Evolutionary conservation across 352 stramenopile genomes (phyloP), one percentile per base, ranked within the genome.

Genomic region (Aphanomyces cochlioides): DNA sequence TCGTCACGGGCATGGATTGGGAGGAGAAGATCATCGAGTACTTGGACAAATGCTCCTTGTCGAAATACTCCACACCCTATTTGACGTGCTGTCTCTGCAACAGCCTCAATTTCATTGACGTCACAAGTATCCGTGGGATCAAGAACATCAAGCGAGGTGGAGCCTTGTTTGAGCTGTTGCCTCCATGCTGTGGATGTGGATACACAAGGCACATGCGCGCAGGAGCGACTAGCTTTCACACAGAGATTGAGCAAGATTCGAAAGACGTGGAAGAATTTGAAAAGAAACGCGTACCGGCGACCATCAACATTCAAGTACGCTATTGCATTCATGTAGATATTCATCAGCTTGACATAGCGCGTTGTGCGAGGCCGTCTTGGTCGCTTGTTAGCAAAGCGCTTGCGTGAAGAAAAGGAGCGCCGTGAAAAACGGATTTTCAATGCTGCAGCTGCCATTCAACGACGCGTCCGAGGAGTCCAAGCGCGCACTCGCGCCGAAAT

Each of bases 191-290:
- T 36, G 85, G 83, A 7, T 93, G 85, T 48, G 81, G 82, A 17
- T 87, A 78, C 69, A 88, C 85, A 39, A 79, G 87, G 66, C 89
- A 91, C 67, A 63, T 90, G 19, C 85, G 81, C 38, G 80, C 84
- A 4, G 84, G 85, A 5, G 82, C 91, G 61, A 79, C 88, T 47
- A 90, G 84, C 53, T 90, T 93, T 64, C 81, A 91, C 50, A 81
- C 87, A 47, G 83, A 90, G 71, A 90, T 93, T 58, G 85, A 79
- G 10, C 82, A 87, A 3, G 82, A 90, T 53, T 71, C 79, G 53
- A 75, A 79, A 57, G 77, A 76, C 21, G 88, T 90, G 60, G 82
- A 85, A 38, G 80, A 88, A 73, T 90, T 89, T 57, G 80, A 93
- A 60, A 75, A 81, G 15, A 77, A 79, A 50, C 78, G 28, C 28